Percentiles rank a stretch among this genome's conserved stretches.
Evolutionary conservation across 2,329 filamentous ascomycete genomes (phyloP).

Genomic region (Cladophialophora bantiana): DNA sequence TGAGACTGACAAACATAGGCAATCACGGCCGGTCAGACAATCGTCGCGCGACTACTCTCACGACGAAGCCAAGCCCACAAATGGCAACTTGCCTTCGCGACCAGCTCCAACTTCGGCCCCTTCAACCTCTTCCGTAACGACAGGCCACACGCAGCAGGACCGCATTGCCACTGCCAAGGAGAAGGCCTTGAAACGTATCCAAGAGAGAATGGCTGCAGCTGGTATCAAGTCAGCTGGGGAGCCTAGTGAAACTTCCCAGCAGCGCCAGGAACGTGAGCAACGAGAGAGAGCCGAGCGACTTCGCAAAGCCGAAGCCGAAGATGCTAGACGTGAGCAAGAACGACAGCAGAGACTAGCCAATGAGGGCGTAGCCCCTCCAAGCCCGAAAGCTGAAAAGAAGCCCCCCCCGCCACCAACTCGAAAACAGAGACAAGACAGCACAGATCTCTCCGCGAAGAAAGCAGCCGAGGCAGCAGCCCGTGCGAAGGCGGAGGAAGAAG

Average conservation of each 20-base stretch:
- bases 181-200: slow-evolving; percentile 96
- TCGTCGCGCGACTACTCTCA: slow-evolving; percentile 60
- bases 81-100: slow-evolving; percentile 43
- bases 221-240: slow-evolving; percentile 86
- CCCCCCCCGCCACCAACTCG: slow-evolving; percentile 79
- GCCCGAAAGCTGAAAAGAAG: slow-evolving; percentile 61
- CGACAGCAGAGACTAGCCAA: slow-evolving; percentile 82
- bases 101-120: slow-evolving; percentile 57
- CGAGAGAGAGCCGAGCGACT: slow-evolving; percentile 86
- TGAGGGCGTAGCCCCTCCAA: slow-evolving; percentile 68
- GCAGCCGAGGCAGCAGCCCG: slow-evolving; percentile 60
- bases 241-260: slow-evolving; percentile 77
- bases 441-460: slow-evolving; percentile 64
- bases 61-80: slow-evolving; percentile 63
- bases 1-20: slow-evolving; percentile 26
- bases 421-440: slow-evolving; percentile 67
- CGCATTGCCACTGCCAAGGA: slow-evolving; percentile 95
- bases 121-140: slow-evolving; percentile 73
- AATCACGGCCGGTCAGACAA: slow-evolving; percentile 62
- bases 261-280: slow-evolving; percentile 86
- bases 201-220: slow-evolving; percentile 89
- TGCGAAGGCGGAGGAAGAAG: slow-evolving; percentile 72
- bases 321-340: slow-evolving; percentile 85
- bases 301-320: slow-evolving; percentile 90
- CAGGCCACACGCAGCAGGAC: slow-evolving; percentile 91